Evolutionary conservation across 306 rosid genomes (phyloP), one percentile per base, ranked within the genome.

Genomic region (Quillaja saponaria): DNA sequence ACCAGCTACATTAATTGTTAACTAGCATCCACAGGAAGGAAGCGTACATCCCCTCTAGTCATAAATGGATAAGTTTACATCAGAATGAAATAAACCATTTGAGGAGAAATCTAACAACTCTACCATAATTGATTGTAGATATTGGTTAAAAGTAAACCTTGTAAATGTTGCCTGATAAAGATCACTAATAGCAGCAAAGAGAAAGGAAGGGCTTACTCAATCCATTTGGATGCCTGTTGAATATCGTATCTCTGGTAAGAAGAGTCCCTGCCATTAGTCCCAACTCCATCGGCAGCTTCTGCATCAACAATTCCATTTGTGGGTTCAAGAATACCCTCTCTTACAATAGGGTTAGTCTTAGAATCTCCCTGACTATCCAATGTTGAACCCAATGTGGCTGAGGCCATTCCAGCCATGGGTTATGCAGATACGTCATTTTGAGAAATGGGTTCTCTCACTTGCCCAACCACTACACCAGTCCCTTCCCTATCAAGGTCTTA

Each of bases 161-260:
- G 99, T 73, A 87, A 81, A 80, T 94, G 99, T 79, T 94, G 99
- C 58, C 99, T 87, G 48, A 94, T 87, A 82, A 94, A 94, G 61
- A 94, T 97, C 38, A 94, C 95, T 84, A 94, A 74, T n/a, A 89
- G 84, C 59, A 94, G 99, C 77, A 94, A 83, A 11, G 95, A 87
- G 69, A 94, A 89, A 14, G 99, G 97, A 58, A 94, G 80, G 15
- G 89, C 83, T 76, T 94, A 97, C 65, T 89, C 99, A 72, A 94
- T 82, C 95, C 99, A 85, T 82, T 94, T 77, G 42, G 99, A 95
- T 11, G 90, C 99, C 84, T 94, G 99, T 72, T 94, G 99, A 80
- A 94, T 89, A 59, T 94, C 99, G 12, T 94, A 94, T 74, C 99
- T 85, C 69, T 86, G 97, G 75, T 90, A 94, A 19, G 99, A 85